Evolutionary conservation across 148 eudicot genomes (phyloP), one percentile per base, ranked within the genome.

Genomic region (Polygonum aviculare): DNA sequence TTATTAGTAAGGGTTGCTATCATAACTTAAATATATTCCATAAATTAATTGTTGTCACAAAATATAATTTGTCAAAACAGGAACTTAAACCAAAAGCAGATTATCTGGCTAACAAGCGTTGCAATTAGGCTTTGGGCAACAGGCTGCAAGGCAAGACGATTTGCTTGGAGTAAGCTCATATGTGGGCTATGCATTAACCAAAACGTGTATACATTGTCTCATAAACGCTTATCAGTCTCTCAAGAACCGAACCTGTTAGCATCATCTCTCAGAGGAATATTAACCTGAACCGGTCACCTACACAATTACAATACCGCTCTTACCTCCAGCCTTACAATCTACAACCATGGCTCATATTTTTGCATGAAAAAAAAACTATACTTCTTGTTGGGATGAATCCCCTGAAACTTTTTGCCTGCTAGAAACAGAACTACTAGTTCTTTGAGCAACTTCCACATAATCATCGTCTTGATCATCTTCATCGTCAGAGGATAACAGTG

Each of bases 401-500:
- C 69, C 69, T 3, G 69, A 31, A 1, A 14, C 21, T 6, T 45
- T 36, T 67, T 67, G 72, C 45, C 72, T 67, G 72, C 72, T 38
- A 67, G n/a, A 35, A 38, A 35, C 19, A 10, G 45, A 36, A 67
- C n/a, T 14, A n/a, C 45, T 67, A 36, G 72, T 67, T 1, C 40
- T 62, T 77, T 73, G 80, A 31, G 86, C 82, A 59, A 60, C 90
- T 79, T 85, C 91, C 47, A 76, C 81, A 70, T 89, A 89, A 47
- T 86, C 86, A 33, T 89, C 86, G 12, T 67, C 74, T 72, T 80
- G 84, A 5, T 94, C 96, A 52, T 94, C 98, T 47, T 94, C 98
- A 11, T 93, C 98, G 48, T 94, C 98, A 1, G 98, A 94, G 14
- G 98, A 94, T 72, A 91, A 73, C 35, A 86, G 89, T 62, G 98